Base-by-base conservation (phyloP, 176 grass and related monocot species). In the Zoysia japonica region DNA sequence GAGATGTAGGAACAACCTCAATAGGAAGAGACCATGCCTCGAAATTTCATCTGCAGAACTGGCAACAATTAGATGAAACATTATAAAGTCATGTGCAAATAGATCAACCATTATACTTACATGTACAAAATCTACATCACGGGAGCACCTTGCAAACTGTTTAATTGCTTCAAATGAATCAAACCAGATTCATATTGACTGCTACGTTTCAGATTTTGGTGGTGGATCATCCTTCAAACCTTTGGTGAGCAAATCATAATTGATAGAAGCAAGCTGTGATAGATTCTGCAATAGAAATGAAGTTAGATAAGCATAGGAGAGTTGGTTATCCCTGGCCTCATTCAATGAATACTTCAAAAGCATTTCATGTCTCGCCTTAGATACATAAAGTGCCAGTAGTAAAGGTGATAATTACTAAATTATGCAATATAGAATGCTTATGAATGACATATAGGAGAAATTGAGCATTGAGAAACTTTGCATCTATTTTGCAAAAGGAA, bases 251-350 rank as follows among this genome's bases (percentile, higher is more conserved):
- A 99, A 67, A 84, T 99, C 96, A n/a, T 96, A 99, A 65, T 99
- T 99, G 88, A 99, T 99, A 61, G 92, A 99, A 37, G 92, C 96
- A 85, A 96, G 92, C 56, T 99, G 96, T 49, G 96, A 99, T 12
- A 99, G 80, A 83, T 99, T 99, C 96, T 99, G 84, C 76, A 71
- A 56, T 49, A 49, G 71, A 80, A 47, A 87, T 46, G 2, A 84
- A 81, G 56, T 90, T 72, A 88, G 53, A 47, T 12, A 13, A 85
- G 72, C 56, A 16, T 4, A n/a, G 45, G 49, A 68, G 81, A 57
- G 60, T n/a, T 83, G 11, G 15, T 13, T 59, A 17, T 15, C 14
- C 64, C 66, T 17, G 3, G 16, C 6, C n/a, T 46, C 65, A 67
- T 41, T 28, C 61, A 78, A 56, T 8, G 9, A 19, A 64, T 61